Base-by-base conservation (phyloP, 108 stramenopile species). In the Craspedostauros australis region DNA sequence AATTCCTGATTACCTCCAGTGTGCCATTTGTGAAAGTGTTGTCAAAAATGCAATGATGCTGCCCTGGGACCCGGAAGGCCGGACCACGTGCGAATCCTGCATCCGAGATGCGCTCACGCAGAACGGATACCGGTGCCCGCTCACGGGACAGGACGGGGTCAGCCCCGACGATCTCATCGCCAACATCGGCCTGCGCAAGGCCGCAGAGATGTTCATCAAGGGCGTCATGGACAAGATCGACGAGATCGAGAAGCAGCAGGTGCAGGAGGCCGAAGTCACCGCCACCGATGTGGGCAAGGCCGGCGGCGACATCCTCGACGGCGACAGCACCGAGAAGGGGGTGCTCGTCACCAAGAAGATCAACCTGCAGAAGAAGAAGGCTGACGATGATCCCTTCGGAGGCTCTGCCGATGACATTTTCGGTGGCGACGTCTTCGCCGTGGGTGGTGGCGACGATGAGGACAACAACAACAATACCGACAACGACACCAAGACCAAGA, bases 381-480 rank as follows among this genome's bases (percentile, higher is more conserved):
- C 39, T 12, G 45, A 69, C 1, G 66, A 71, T 18, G 86, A 84
- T 38, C 76, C 78, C 57, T 70, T 64, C 1, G 77, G 79, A 54
- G 80, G 75, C 12, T 80, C 57, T 12, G 69, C 44, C 4, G 86
- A 79, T 11, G 82, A 79, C 50, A 79, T 79, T 26, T 91, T 91
- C 69, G 89, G 89, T 22, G 89, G 89, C 12, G 89, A 91, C 53
- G 89, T 91, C 6, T 91, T 91, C 66, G 89, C 81, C 40, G 84
- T 90, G 6, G 70, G 53, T 50, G 66, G 26, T n/a, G 68, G 60
- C 2, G 75, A 73, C 15, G 39, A 18, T 25, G 0, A 48, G 9
- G 34, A 52, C 22, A 14, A 18, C 23, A 37, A 52, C 14, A 52
- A 14, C 16, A 44, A 44, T 44, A 16, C 16, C 21, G 39, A 38